phyloP scores from a whole-genome alignment of 805 yeast species.

The Diddensiella transvaalensis region DNA sequence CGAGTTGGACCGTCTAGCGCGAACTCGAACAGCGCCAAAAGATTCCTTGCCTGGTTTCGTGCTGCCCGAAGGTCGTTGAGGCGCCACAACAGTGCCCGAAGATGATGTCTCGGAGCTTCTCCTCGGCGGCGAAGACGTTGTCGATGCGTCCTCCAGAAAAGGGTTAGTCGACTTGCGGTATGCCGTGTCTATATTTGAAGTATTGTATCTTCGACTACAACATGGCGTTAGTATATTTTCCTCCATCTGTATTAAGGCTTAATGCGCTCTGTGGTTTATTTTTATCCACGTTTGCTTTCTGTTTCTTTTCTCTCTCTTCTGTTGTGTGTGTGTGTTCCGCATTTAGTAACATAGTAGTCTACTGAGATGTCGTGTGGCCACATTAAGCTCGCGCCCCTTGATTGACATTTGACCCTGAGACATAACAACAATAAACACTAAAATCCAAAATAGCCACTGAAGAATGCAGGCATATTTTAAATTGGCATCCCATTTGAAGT shows the following conservation, averaged over 20 bases:
- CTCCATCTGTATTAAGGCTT: too few relatives aligned
- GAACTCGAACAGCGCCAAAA: slow-evolving; percentile 34
- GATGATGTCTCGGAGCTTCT: slow-evolving; percentile 9
- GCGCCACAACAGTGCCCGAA: slow-evolving; percentile 12
- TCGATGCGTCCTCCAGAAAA: slow-evolving; percentile 19
- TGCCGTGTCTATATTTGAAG: slow-evolving; percentile 15
- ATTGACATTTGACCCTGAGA: background rate
- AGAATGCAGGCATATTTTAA: background rate
- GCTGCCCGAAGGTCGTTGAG: slow-evolving; percentile 18
- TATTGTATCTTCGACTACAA: slow-evolving; percentile 10
- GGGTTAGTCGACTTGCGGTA: slow-evolving; percentile 25
- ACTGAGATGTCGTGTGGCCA: too few relatives aligned
- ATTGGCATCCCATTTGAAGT: background rate
- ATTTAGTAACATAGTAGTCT: too few relatives aligned
- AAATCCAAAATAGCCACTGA: background rate
- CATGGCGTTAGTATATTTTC: too few relatives aligned
- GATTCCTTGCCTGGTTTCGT: slow-evolving; percentile 35
- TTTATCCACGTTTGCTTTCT: too few relatives aligned
- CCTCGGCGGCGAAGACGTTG: background rate
- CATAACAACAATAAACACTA: background rate
- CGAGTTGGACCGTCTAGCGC: slow-evolving; percentile 24
- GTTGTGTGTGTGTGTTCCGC: too few relatives aligned
- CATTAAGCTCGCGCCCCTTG: too few relatives aligned
- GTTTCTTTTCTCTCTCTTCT: too few relatives aligned
- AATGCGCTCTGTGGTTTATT: too few relatives aligned